Evolutionary conservation across 176 grass and related monocot genomes (phyloP).

Genomic region (Hyparrhenia diplandra): DNA sequence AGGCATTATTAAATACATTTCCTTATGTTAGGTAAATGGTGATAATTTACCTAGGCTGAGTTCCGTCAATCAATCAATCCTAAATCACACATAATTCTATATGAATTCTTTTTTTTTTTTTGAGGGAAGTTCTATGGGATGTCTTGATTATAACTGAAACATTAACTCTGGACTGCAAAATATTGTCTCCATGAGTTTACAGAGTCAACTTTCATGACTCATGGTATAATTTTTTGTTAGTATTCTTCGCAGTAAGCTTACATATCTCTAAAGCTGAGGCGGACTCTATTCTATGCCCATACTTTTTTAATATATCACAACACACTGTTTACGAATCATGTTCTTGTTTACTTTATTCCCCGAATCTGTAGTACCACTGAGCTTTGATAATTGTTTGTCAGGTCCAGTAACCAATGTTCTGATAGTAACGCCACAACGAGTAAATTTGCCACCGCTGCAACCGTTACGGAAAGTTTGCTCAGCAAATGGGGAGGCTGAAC

Average conservation of each 20-base stretch:
- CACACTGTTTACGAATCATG: neutral
- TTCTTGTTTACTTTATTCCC: neutral
- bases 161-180: neutral
- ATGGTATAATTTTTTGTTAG: neutral
- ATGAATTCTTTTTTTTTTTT: neutral
- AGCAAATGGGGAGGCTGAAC: constrained; percentile 37
- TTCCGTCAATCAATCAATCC: neutral
- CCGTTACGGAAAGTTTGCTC: constrained; percentile 52
- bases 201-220: neutral
- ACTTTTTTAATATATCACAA: neutral
- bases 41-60: constrained; percentile 16
- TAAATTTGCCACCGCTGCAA: constrained; percentile 34
- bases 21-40: neutral
- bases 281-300: neutral
- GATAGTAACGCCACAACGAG: constrained; percentile 39
- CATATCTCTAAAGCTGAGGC: neutral
- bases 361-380: neutral
- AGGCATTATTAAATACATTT: neutral
- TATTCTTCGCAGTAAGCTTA: neutral
- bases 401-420: constrained; percentile 64
- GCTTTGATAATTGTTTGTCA: constrained; percentile 18
- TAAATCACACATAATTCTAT: neutral
- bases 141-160: neutral
- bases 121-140: neutral
- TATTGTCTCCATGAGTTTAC: neutral